Evolutionary conservation across 352 stramenopile genomes (phyloP).

Genomic region (Pythium pyrilobum): DNA sequence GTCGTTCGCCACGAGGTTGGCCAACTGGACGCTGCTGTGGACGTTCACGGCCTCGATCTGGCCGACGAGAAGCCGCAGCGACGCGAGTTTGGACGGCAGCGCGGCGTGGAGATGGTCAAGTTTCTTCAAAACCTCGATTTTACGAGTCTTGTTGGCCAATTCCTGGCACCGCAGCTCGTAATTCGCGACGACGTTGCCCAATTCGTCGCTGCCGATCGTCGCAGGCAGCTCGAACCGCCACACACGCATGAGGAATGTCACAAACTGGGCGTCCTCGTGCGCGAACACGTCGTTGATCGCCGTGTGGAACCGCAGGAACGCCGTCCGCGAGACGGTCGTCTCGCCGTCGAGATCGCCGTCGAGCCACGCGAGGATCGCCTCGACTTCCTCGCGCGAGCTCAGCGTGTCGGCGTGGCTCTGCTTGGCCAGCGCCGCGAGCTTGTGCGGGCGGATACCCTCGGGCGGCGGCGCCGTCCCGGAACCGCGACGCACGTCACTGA

Average conservation of each 20-base stretch:
- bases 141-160: slow-evolving; percentile 11
- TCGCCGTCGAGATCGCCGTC: slow-evolving; percentile 2
- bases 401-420: slow-evolving; percentile 29
- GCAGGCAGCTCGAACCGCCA: slow-evolving; percentile 37
- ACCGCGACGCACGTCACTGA: slow-evolving; percentile 37
- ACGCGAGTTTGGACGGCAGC: not conserved
- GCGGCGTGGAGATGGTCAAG: slow-evolving; percentile 24
- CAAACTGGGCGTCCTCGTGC: slow-evolving; percentile 55
- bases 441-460: slow-evolving; percentile 39
- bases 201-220: not conserved
- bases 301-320: slow-evolving; percentile 46
- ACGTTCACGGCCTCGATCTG: not conserved
- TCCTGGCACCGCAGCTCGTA: slow-evolving; percentile 26
- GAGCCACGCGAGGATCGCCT: slow-evolving; percentile 33
- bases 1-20: not conserved
- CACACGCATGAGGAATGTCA: slow-evolving; percentile 51
- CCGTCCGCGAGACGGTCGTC: slow-evolving; percentile 21
- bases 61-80: slow-evolving; percentile 2
- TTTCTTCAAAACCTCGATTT: slow-evolving; percentile 30
- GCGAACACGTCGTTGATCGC: slow-evolving; percentile 38
- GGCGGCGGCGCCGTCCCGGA: slow-evolving; percentile 40
- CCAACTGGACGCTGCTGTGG: not conserved
- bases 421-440: slow-evolving; percentile 39
- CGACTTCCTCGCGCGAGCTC: slow-evolving; percentile 30
- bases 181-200: slow-evolving; percentile 23